Conservation (phyloP, 306 rosid genomes). For the Rosa chinensis region DNA sequence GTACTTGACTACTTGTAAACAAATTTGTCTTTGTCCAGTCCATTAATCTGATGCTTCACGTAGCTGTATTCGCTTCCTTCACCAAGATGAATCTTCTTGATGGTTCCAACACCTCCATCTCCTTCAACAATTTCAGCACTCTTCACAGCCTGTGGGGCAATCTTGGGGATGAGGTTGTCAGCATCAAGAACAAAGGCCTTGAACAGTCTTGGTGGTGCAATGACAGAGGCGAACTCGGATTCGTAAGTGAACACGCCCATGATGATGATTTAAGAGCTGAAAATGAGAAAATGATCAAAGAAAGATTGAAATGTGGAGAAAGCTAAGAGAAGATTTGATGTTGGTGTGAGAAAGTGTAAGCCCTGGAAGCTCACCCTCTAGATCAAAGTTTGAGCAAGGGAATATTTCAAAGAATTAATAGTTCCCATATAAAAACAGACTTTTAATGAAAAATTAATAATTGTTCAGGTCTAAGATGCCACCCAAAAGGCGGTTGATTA, state of each 20-base stretch:
- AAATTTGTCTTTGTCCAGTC: slow-evolving; percentile 26
- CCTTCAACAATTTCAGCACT: slow-evolving; percentile 42
- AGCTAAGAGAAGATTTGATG: not conserved
- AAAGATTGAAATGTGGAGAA: not conserved
- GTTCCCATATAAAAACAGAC: not conserved
- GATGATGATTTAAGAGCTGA: not conserved
- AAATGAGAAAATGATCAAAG: not conserved
- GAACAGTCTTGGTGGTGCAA: slow-evolving; percentile 37
- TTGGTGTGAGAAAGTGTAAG: slow-evolving; percentile 11
- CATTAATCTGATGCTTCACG: slow-evolving; percentile 33
- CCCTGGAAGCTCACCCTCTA: not conserved
- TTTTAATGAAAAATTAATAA: not conserved
- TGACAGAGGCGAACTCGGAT: slow-evolving; percentile 9
- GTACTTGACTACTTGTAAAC: slow-evolving; percentile 28
- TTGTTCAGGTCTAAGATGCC: not conserved
- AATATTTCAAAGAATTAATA: not conserved
- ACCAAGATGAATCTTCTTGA: slow-evolving; percentile 42
- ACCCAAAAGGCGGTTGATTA: not conserved
- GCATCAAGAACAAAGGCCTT: slow-evolving; percentile 30
- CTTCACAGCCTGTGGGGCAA: slow-evolving; percentile 31
- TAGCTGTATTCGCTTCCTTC: slow-evolving; percentile 38
- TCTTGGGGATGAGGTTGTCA: slow-evolving; percentile 32
- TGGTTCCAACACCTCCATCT: slow-evolving; percentile 51
- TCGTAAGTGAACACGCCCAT: slow-evolving; percentile 24
- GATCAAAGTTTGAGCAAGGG: not conserved